Base-by-base conservation (phyloP, 1,139 yeast genomes). In the Saccharomyces hybrid region DNA sequence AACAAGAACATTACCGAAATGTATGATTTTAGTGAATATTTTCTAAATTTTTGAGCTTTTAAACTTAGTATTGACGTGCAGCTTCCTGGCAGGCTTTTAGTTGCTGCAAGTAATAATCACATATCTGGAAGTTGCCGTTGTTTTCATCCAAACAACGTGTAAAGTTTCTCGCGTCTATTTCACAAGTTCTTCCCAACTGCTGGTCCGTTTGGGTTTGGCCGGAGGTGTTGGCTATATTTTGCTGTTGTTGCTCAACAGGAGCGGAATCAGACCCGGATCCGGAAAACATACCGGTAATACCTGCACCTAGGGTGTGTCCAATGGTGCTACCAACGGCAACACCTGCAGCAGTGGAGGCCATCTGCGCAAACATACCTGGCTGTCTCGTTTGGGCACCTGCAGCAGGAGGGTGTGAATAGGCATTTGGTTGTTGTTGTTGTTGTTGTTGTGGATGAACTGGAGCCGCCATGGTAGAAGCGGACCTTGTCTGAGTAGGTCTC, bases 341-440 rank as follows among this genome's bases (percentile, higher is more conserved):
- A 82, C 99, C 99, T 53, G 98, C 99, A 57, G 99, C 99, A 54
- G 99, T 93, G 48, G 96, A 80, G 32, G 98, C 98, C 98, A 93
- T 93, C 75, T 93, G 96, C 57, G 95, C 88, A 68, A 93, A 91
- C 71, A 93, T 69, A 64, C 98, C 97, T 52, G 99, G 98, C 70
- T 83, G 88, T 70, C 76, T 80, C 53, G 79, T 77, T 57, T 74
- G 80, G 52, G 76, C 75, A 66, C 47, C 51, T 41, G 71, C 68
- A 32, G 75, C 70, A 55, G 74, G 74, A 57, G 72, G 72, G 46
- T 67, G 71, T 27, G 72, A 60, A 64, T 68, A 59, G 53, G 69
- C 59, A 60, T 60, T 57, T 61, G 60, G 72, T 59, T 62, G 67
- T 48, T 72, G 71, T 48, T 73, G 69, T 23, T 23, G 25, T 23